Conservation (phyloP, 2,329 filamentous ascomycete species). For the Shiraia bambusicola region DNA sequence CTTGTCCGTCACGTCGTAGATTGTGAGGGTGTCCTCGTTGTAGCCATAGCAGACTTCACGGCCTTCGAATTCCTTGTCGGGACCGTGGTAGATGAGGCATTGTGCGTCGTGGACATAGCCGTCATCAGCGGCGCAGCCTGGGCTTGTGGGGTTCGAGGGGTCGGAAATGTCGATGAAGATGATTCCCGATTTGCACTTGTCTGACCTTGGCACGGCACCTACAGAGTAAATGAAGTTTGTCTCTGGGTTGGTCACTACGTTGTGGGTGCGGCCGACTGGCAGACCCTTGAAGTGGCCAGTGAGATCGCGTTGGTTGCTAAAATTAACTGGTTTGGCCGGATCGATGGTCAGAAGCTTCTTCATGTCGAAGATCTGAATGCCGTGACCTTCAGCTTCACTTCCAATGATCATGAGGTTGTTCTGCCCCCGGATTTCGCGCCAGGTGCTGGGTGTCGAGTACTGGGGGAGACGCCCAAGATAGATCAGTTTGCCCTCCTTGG, state of each 20-base stretch:
- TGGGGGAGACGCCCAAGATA: slow-evolving; percentile 59
- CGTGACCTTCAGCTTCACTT: slow-evolving; percentile 49
- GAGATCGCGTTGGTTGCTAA: slow-evolving; percentile 37
- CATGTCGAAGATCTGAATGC: slow-evolving; percentile 66
- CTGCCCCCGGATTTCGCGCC: slow-evolving; percentile 55
- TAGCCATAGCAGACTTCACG: slow-evolving; percentile 60
- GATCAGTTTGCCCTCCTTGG: slow-evolving; percentile 51
- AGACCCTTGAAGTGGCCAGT: slow-evolving; percentile 39
- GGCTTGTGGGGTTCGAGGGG: slow-evolving; percentile 54
- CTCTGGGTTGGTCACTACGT: slow-evolving; percentile 42
- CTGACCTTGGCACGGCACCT: slow-evolving; percentile 36
- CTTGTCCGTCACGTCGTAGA: slow-evolving; percentile 57
- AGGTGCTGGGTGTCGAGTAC: slow-evolving; percentile 49
- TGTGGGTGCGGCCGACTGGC: slow-evolving; percentile 42
- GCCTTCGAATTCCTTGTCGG: slow-evolving; percentile 51
- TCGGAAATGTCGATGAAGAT: slow-evolving; percentile 62
- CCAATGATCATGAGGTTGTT: slow-evolving; percentile 50
- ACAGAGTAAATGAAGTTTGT: slow-evolving; percentile 44
- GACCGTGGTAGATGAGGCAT: slow-evolving; percentile 58
- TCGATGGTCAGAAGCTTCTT: slow-evolving; percentile 46
- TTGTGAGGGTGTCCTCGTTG: slow-evolving; percentile 57
- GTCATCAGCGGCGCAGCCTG: slow-evolving; percentile 56
- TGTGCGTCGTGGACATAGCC: slow-evolving; percentile 65
- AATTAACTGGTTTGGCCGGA: slow-evolving; percentile 38
- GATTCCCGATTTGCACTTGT: slow-evolving; percentile 54